A percentile compares a stretch with the other conserved stretches of the same genome.
Conservation (phyloP, 768 basidiomycete species). For the Leccinellum rugosiceps region DNA sequence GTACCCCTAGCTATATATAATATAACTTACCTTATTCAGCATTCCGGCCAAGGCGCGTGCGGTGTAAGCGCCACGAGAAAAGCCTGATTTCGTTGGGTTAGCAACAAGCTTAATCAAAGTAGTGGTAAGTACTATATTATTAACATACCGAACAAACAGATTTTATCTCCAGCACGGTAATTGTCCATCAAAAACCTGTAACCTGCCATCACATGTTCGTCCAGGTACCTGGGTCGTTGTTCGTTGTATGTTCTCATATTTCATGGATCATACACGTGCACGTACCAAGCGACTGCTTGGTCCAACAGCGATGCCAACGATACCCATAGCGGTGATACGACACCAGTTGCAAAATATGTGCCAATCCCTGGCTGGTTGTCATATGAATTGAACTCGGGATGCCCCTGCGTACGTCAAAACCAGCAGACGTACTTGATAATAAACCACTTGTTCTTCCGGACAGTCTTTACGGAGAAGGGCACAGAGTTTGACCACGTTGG, state of each 20-base stretch:
- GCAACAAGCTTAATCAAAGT: not conserved
- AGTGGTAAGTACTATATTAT: not conserved
- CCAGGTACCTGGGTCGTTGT: conserved; percentile 52
- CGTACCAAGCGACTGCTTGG: conserved; percentile 69
- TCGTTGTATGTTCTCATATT: not conserved
- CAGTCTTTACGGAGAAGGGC: conserved; percentile 58
- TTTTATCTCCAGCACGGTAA: conserved; percentile 64
- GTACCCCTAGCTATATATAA: not conserved
- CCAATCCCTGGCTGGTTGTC: conserved; percentile 43
- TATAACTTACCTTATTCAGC: conserved; percentile 53
- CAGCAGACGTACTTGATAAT: conserved; percentile 60
- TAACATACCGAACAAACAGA: conserved; percentile 64
- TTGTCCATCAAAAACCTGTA: conserved; percentile 81
- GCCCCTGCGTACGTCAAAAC: not conserved
- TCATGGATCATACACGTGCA: not conserved
- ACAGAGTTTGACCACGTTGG: conserved; percentile 72
- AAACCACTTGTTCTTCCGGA: conserved; percentile 52
- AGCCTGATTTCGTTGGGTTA: conserved; percentile 45
- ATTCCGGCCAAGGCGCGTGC: conserved; percentile 73
- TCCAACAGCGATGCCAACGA: conserved; percentile 63
- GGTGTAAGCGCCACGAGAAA: conserved; percentile 72
- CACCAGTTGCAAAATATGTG: conserved; percentile 56
- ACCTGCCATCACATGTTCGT: conserved; percentile 71
- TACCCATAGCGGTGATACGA: conserved; percentile 58
- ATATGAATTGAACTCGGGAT: not conserved